These are phyloP conservation scores for Saposhnikovia divaricata DNA, from an alignment of 129 eudicot species.

Conservation along the genomic window DNA sequence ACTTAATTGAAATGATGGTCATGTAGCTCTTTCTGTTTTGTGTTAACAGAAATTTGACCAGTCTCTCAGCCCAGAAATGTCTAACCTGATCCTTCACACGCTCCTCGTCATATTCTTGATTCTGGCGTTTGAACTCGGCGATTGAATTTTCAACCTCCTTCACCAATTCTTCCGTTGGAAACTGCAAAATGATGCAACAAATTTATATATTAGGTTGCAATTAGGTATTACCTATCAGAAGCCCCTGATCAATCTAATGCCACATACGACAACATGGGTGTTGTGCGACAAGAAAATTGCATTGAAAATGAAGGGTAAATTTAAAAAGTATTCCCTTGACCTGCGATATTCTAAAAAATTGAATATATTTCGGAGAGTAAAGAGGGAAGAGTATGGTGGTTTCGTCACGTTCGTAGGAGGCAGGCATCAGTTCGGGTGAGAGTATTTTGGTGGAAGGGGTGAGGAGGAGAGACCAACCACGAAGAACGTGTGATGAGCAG, in stretches of 20 bases:
- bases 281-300: neutral
- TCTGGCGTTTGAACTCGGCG: constrained; percentile 61
- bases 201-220: neutral
- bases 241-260: neutral
- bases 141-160: constrained; percentile 82
- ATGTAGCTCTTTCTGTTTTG: neutral
- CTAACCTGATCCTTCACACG: constrained; percentile 74
- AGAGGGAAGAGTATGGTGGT: no score
- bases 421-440: no score
- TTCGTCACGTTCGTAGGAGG: no score
- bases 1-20: neutral
- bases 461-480: no score
- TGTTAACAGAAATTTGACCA: neutral
- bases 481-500: no score
- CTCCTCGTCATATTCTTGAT: constrained; percentile 81
- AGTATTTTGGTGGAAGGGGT: no score
- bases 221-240: neutral
- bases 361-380: no score
- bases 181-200: constrained; percentile 22
- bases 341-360: neutral
- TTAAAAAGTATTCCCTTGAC: neutral
- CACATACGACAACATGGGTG: neutral
- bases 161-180: constrained; percentile 66
- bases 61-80: neutral
- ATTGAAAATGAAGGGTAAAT: neutral